Evolutionary conservation across 1,139 yeast genomes (phyloP).

Genomic region (Suhomyces coccinellae): DNA sequence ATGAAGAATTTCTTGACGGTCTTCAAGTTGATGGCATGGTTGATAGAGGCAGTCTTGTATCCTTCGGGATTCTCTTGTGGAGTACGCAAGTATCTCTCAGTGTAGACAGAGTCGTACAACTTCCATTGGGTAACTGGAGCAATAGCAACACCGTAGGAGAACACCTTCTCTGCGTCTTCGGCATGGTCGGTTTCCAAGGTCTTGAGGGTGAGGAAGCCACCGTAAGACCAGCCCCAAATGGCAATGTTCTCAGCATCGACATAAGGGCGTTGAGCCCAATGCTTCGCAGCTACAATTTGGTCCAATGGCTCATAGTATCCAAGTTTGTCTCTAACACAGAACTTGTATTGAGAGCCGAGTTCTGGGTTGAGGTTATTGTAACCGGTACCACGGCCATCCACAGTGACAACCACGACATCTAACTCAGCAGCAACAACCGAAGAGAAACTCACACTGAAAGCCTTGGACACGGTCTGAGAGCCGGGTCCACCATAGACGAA

Average conservation of each 20-base stretch:
- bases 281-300: conserved; percentile 66
- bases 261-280: conserved; percentile 54
- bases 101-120: conserved; percentile 72
- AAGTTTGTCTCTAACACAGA: conserved; percentile 61
- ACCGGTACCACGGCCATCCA: conserved; percentile 85
- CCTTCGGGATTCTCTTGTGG: conserved; percentile 65
- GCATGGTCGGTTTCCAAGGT: conserved; percentile 62
- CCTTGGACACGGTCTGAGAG: conserved; percentile 62
- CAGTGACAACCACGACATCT: conserved; percentile 72
- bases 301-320: conserved; percentile 71
- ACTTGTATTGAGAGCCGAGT: conserved; percentile 52
- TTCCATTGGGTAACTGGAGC: conserved; percentile 85
- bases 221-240: conserved; percentile 86
- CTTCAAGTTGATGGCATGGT: conserved; percentile 47
- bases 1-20: conserved; percentile 60
- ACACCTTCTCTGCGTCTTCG: conserved; percentile 50
- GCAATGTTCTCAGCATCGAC: conserved; percentile 63
- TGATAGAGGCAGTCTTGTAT: conserved; percentile 54
- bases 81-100: conserved; percentile 75
- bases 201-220: conserved; percentile 75
- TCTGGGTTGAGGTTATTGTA: conserved; percentile 46
- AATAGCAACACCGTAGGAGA: conserved; percentile 71
- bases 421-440: conserved; percentile 68
- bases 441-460: conserved; percentile 57
- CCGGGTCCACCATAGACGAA: conserved; percentile 85